Evolutionary conservation across 176 grass and related monocot genomes (phyloP).

Genomic region (Zoysia pacifica): DNA sequence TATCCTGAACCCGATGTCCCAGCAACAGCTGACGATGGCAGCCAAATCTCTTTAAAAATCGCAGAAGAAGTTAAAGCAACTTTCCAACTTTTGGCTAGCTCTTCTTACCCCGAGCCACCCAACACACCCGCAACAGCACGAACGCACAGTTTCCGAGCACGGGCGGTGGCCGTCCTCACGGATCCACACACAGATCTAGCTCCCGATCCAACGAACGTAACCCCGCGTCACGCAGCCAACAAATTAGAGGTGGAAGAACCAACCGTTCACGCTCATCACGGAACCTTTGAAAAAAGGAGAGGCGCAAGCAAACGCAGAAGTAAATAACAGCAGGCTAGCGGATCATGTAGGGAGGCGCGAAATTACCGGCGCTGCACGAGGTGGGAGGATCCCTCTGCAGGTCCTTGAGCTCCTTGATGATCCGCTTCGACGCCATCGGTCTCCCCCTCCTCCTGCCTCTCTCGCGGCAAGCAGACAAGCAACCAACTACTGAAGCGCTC

Average conservation of each 20-base stretch:
- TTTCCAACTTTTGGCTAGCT: not conserved
- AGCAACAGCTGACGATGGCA: no score
- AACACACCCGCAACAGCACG: not conserved
- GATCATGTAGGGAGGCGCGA: not conserved
- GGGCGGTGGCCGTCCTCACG: no score
- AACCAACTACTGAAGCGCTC: not conserved
- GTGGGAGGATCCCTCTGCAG: slow-evolving; percentile 60
- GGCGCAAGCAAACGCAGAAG: not conserved
- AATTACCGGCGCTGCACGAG: slow-evolving; percentile 59
- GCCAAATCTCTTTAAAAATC: no score
- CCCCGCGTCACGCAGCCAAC: not conserved
- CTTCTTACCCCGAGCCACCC: not conserved
- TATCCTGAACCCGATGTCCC: no score
- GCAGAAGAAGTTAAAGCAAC: not conserved
- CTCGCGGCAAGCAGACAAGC: not conserved
- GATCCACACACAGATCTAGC: slow-evolving; percentile 10
- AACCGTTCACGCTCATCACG: not conserved
- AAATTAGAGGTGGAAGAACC: not conserved
- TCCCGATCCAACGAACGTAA: not conserved
- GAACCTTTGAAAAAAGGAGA: not conserved
- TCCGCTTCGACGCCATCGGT: slow-evolving; percentile 61
- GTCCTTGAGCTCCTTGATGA: slow-evolving; percentile 69
- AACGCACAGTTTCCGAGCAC: not conserved
- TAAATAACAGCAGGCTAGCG: not conserved
- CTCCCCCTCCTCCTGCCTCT: not conserved